Base-by-base conservation (phyloP, 2,329 filamentous ascomycete species). In the Curvularia spicifera region DNA sequence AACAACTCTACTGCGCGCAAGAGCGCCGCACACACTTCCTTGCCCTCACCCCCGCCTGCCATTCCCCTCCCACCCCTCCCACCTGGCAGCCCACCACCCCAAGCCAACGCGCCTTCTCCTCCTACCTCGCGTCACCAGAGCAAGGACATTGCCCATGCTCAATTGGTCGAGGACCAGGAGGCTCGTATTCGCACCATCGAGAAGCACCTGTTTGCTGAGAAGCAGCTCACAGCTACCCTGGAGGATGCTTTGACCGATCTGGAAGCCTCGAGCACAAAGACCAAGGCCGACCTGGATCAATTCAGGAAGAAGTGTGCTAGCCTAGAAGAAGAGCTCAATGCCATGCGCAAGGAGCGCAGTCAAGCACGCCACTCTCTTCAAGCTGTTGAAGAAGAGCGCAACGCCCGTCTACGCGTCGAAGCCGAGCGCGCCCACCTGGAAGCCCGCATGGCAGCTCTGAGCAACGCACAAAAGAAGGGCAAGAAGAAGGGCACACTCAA, bases 21-120 rank as follows among this genome's bases (percentile, higher is more conserved):
- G 83, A 95, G 90, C 70, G 83, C 87, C 24, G 95, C 92, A 0
- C 89, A 93, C 46, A 85, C 87, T 12, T 95, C 93, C 3, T 82
- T 98, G 10, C 95, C 95, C 2, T 98, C 95, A 1, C 95, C 95
- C 28, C 95, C 95, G 5, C 95, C 95, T 0, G 93, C 92, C 0
- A 97, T 98, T 68, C 95, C 95, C n/a, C 86, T 99, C 33, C 95
- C 95, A 2, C 95, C 95, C 39, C 84, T 99, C 18, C 95, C 95
- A 3, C 68, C 67, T 43, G 52, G 83, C 81, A 65, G 79, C 64
- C 59, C 73, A 66, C 65, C 76, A 29, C 68, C 65, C 67, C 79
- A 83, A 78, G 63, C 86, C 79, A 60, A 86, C 69, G 79, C 83
- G 80, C 67, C 85, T 76, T 77, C 86, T 71, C 78, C 86, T 67